Conservation (phyloP, 2,329 filamentous ascomycete species). For the Talaromyces pinophilus region DNA sequence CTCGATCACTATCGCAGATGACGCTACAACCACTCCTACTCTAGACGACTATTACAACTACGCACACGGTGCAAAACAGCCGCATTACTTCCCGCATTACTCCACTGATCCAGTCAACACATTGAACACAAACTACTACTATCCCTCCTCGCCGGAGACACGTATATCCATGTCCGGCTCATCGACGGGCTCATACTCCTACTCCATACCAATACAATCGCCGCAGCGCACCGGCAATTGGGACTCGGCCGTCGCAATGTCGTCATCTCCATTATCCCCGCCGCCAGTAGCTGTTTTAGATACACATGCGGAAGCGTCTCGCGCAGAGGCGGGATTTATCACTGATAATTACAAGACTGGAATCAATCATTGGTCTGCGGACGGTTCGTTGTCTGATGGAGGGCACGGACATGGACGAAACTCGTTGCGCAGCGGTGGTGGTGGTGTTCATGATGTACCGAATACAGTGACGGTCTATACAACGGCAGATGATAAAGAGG, state of each 20-base stretch:
- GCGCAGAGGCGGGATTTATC: conserved; percentile 13
- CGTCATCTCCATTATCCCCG: conserved; percentile 17
- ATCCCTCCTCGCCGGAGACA: conserved; percentile 25
- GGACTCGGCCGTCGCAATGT: conserved; percentile 25
- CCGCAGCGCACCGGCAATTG: conserved; percentile 22
- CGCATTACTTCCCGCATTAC: conserved; percentile 1
- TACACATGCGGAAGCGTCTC: conserved; percentile 1
- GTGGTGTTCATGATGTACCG: conserved; percentile 17
- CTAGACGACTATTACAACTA: conserved; percentile 13
- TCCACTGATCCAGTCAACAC: not conserved
- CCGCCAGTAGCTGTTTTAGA: not conserved
- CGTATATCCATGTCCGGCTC: conserved; percentile 31
- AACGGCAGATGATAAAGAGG: conserved; percentile 15
- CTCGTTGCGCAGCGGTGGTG: conserved; percentile 11
- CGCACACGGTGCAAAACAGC: conserved; percentile 8
- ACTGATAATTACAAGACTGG: conserved; percentile 14
- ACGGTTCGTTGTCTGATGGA: conserved; percentile 18
- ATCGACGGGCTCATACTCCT: conserved; percentile 27
- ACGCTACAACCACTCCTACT: conserved; percentile 16
- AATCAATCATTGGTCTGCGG: conserved; percentile 16
- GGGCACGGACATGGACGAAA: conserved; percentile 13
- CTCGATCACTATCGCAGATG: conserved; percentile 20
- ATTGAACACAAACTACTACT: conserved; percentile 9
- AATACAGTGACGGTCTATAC: conserved; percentile 22
- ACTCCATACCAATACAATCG: conserved; percentile 24